Evolutionary conservation across 352 stramenopile species (phyloP), one percentile per base, ranked within the genome.

Genomic region (Achlya hypogyna): DNA sequence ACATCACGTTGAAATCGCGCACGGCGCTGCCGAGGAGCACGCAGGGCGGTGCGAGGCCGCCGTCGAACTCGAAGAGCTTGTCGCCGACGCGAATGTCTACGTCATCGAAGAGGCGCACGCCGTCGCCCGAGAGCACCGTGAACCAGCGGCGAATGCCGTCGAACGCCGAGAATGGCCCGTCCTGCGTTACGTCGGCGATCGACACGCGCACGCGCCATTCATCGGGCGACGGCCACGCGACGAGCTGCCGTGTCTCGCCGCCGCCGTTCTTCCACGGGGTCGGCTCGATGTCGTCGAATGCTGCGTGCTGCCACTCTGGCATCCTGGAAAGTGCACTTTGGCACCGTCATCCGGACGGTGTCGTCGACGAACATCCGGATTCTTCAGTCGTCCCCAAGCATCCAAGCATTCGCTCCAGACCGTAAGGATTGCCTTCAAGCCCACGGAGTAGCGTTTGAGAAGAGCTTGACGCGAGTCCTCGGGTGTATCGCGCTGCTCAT

Each of bases 1-100:
- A 47, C 54, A 64, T 64, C 1, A 64, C 23, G 18, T 64, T 64
- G 40, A 64, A 64, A 25, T 64, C 54, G 25, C 54, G 54, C 22
- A 64, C 54, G 22, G 22, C 6, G 23, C 27, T 4, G 22, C 54
- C 54, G 18, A 64, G 40, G 22, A 64, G 54, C 14, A 38, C 34
- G 29, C 54, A 64, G 20, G 54, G 9, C 5, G 54, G 54, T 23
- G 54, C 54, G 14, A 64, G 47, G n/a, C 5, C 54, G 23, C 54
- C 54, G 22, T 64, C 54, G 23, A 64, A 64, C 35, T 64, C 54
- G 34, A 52, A 64, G 31, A 64, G 22, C 5, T 35, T 20, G 28
- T 64, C 54, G 18, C 54, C 54, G 5, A 64, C 54, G 27, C 20
- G 5, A 25, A 64, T 38, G 35, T 64, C 40, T 10, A 64, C 38